phyloP scores from a whole-genome alignment of 2,329 filamentous ascomycete species.

The Nigrospora oryzae region DNA sequence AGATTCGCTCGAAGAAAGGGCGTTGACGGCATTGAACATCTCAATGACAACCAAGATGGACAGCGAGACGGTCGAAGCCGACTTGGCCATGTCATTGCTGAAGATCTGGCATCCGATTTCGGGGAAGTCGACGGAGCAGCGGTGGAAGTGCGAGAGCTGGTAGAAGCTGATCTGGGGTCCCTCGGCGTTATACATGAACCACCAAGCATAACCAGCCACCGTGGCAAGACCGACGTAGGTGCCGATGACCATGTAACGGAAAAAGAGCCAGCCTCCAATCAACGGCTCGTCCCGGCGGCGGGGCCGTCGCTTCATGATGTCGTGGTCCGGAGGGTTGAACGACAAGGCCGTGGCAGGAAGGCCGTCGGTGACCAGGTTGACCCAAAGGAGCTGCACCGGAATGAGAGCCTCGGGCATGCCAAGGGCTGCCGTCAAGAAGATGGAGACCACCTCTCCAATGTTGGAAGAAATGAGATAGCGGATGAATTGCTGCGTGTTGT shows the following conservation, averaged over 20 bases:
- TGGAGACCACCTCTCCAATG: conserved; percentile 97
- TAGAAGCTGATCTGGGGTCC: conserved; percentile 89
- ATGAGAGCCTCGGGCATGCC: conserved; percentile 98
- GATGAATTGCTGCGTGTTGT: conserved; percentile 99
- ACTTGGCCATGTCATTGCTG: conserved; percentile 72
- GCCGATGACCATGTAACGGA: conserved; percentile 94
- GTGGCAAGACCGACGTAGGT: conserved; percentile 92
- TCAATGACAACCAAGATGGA: conserved; percentile 94
- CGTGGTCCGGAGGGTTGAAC: conserved; percentile 97
- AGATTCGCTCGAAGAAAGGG: conserved; percentile 88
- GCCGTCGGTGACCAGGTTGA: conserved; percentile 96
- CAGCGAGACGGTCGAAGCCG: conserved; percentile 86
- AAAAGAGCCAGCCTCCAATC: conserved; percentile 92
- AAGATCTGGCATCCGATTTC: conserved; percentile 94
- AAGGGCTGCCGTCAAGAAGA: conserved; percentile 91
- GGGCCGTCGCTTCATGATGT: conserved; percentile 90
- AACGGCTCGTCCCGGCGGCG: conserved; percentile 88
- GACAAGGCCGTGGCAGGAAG: conserved; percentile 91
- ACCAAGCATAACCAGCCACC: conserved; percentile 98
- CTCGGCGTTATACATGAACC: conserved; percentile 92
- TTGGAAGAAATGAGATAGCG: conserved; percentile 98
- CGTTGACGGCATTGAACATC: conserved; percentile 99
- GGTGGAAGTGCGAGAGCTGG: conserved; percentile 89
- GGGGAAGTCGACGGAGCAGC: conserved; percentile 76
- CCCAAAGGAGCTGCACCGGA: conserved; percentile 95